Base-by-base conservation (phyloP, 495 filamentous ascomycete genomes). In the Penicillium canariense region DNA sequence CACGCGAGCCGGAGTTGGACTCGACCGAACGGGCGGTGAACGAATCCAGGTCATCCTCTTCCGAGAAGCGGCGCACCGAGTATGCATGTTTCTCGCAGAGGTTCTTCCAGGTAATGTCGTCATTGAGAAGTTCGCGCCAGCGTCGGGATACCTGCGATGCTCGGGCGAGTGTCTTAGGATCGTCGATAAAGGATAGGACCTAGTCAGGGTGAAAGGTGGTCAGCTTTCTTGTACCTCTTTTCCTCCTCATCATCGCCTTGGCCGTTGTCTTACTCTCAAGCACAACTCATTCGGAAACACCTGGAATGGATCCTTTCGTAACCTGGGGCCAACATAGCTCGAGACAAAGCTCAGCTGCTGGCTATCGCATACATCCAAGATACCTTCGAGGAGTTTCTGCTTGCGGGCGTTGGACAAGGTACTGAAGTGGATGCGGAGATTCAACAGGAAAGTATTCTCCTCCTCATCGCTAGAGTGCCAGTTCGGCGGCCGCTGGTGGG, bases 71-170 rank as follows among this genome's bases (percentile, higher is more conserved):
- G 27, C 89, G 84, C 60, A 91, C 95, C 44, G 89, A 67, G 54
- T 76, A 78, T 15, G 74, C 90, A 68, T 95, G 90, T 69, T 95
- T 96, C 49, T 95, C 89, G 66, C 91, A 97, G 15, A 97, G 78
- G 18, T 90, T 88, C 78, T 96, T 96, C 94, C 94, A 98, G 2
- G 95, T 96, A 67, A 96, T 91, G 72, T 98, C 94, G 63, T 98
- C 94, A 61, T 86, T 91, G 38, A 97, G 74, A 4, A 98, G 77
- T 63, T 96, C 89, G n/a, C 87, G 82, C 94, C 94, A 98, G 58
- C 90, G 81, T 40, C 83, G 81, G 42, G 93, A 97, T 27, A 97
- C 94, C 68, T 97, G 93, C 32, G 91, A 95, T 38, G 94, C 86
- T 67, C 94, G 81, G 27, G 90, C 92, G 15, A 98, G 82, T 4